Percentiles rank a stretch among this genome's conserved stretches.
Conservation (phyloP, 1,284 basidiomycete genomes). For the Cutaneotrichosporon sp. region DNA sequence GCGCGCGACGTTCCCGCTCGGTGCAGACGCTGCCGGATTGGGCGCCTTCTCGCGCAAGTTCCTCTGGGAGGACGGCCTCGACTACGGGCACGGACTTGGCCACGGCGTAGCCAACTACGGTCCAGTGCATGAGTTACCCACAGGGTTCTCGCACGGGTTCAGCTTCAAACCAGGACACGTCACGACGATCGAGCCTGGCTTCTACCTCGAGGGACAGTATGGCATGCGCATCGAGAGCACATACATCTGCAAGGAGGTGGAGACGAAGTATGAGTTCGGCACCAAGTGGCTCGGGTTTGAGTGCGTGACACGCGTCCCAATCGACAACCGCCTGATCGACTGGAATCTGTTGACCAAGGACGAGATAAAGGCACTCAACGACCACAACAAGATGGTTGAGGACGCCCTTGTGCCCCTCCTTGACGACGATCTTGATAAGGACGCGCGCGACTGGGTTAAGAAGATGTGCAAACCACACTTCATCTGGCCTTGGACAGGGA, state of each 20-base stretch:
- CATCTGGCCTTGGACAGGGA: slow-evolving; percentile 38
- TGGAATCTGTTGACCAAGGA: slow-evolving; percentile 73
- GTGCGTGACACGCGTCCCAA: slow-evolving; percentile 83
- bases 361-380: slow-evolving; percentile 86
- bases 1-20: slow-evolving; percentile 78
- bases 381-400: slow-evolving; percentile 76
- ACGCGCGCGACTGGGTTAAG: slow-evolving; percentile 45
- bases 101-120: slow-evolving; percentile 42
- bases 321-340: slow-evolving; percentile 86
- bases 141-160: slow-evolving; percentile 43
- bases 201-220: slow-evolving; percentile 70
- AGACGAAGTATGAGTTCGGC: slow-evolving; percentile 57
- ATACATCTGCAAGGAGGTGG: slow-evolving; percentile 62
- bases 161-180: slow-evolving; percentile 76
- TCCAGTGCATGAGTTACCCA: slow-evolving; percentile 41
- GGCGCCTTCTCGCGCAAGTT: slow-evolving; percentile 80
- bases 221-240: slow-evolving; percentile 88
- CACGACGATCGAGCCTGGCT: slow-evolving; percentile 65
- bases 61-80: slow-evolving; percentile 82
- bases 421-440: slow-evolving; percentile 35
- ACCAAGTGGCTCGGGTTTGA: slow-evolving; percentile 82
- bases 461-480: slow-evolving; percentile 39
- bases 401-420: slow-evolving; percentile 67
- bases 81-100: slow-evolving; percentile 55
- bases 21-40: slow-evolving; percentile 71